phyloP scores from a whole-genome alignment of 345 rosid species.

The Linum trigynum region DNA sequence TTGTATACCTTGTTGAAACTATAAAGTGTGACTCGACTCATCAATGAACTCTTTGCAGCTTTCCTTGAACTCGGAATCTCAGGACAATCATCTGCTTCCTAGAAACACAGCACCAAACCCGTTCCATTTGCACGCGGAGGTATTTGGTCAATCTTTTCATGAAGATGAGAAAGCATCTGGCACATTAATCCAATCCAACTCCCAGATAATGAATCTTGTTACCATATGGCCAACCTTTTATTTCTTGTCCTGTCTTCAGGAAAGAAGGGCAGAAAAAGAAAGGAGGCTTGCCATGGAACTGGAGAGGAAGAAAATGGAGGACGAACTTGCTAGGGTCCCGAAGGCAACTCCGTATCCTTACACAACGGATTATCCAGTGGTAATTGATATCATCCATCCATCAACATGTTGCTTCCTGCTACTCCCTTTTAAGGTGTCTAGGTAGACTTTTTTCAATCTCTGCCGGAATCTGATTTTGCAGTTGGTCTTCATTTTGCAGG shows the following conservation, averaged over 20 bases:
- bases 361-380: slow-evolving; percentile 95
- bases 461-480: too few species aligned
- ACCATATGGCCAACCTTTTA: not conserved
- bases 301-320: slow-evolving; percentile 49
- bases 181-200: too few species aligned
- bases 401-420: not conserved
- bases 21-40: not conserved
- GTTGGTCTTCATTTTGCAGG: slow-evolving; percentile 25
- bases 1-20: not conserved
- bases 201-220: too few species aligned
- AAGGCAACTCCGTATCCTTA: slow-evolving; percentile 89
- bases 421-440: too few species aligned
- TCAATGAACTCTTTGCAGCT: slow-evolving; percentile 35
- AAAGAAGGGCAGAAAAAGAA: slow-evolving; percentile 86
- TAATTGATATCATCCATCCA: slow-evolving; percentile 15
- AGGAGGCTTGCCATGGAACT: slow-evolving; percentile 51
- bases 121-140: slow-evolving; percentile 84
- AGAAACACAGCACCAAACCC: slow-evolving; percentile 80
- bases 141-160: slow-evolving; percentile 16
- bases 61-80: slow-evolving; percentile 67
- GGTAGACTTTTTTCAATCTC: too few species aligned
- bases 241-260: slow-evolving; percentile 32
- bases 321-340: slow-evolving; percentile 66
- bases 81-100: slow-evolving; percentile 43
- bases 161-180: not conserved